Conservation (phyloP, 345 rosid genomes). For the Murraya koenigii region DNA sequence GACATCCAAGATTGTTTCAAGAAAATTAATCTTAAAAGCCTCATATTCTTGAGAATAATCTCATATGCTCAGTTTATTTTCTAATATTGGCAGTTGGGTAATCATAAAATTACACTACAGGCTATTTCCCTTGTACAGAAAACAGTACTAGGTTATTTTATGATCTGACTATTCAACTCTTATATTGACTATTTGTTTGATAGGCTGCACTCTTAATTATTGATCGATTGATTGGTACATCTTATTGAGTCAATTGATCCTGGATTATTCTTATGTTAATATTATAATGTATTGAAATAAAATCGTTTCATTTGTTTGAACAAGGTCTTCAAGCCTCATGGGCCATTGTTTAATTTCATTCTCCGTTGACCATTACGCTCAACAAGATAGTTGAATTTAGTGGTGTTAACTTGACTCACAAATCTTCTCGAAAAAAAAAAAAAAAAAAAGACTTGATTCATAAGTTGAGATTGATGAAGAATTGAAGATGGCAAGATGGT, state of each 20-base stretch:
- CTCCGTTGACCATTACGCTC: neutral
- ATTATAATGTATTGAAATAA: neutral
- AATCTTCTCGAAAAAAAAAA: neutral
- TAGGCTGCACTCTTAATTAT: neutral
- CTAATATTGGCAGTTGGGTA: neutral
- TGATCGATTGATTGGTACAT: neutral
- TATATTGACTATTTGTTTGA: neutral
- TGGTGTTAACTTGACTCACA: neutral
- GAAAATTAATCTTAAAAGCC: neutral
- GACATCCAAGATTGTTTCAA: neutral
- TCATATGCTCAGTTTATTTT: neutral
- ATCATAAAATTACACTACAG: neutral
- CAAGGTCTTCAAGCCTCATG: neutral
- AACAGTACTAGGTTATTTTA: neutral
- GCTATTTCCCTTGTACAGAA: neutral
- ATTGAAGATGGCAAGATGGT: neutral
- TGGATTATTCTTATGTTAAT: neutral
- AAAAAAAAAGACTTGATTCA: neutral
- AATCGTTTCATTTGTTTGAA: neutral
- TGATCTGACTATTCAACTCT: neutral
- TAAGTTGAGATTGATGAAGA: neutral
- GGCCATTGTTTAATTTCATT: neutral
- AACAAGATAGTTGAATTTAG: neutral
- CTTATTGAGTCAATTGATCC: neutral
- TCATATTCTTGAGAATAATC: neutral